These are phyloP conservation scores for Volutella citrinella DNA, from an alignment of 2,329 filamentous ascomycete genomes.

Conservation along the genomic window DNA sequence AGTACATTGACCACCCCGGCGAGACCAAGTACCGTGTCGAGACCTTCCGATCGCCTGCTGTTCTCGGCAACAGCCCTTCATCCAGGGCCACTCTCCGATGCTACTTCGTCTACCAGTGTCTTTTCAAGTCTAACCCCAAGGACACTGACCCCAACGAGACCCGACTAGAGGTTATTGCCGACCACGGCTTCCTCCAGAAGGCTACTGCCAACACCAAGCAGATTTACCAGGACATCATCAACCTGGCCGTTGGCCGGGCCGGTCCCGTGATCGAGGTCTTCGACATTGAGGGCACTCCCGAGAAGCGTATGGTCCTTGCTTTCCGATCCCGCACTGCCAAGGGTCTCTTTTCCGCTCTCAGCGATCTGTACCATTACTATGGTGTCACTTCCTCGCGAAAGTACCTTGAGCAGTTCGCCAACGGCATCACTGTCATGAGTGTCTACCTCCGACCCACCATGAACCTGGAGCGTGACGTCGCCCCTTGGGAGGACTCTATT, in stretches of 20 bases:
- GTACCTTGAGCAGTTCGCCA: slow-evolving; percentile 98
- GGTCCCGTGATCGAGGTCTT: slow-evolving; percentile 98
- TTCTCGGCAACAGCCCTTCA: slow-evolving; percentile 63
- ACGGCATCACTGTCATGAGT: slow-evolving; percentile 96
- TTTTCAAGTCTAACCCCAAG: slow-evolving; percentile 72
- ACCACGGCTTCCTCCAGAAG: slow-evolving; percentile 92
- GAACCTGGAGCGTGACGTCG: slow-evolving; percentile 55
- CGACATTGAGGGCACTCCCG: slow-evolving; percentile 84
- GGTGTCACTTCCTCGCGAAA: slow-evolving; percentile 94
- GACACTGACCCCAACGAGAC: slow-evolving; percentile 77
- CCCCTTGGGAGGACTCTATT: slow-evolving; percentile 89
- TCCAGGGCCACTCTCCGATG: slow-evolving; percentile 85
- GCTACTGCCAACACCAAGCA: slow-evolving; percentile 93
- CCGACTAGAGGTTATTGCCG: slow-evolving; percentile 84
- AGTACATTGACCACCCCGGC: slow-evolving; percentile 83
- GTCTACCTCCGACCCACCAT: slow-evolving; percentile 80
- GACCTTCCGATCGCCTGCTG: slow-evolving; percentile 89
- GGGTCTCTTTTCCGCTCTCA: slow-evolving; percentile 91
- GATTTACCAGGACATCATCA: slow-evolving; percentile 92
- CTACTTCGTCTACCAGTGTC: slow-evolving; percentile 98
- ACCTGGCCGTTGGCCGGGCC: slow-evolving; percentile 76
- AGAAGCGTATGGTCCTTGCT: slow-evolving; percentile 92
- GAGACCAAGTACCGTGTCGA: slow-evolving; percentile 84
- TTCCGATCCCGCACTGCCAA: slow-evolving; percentile 91
- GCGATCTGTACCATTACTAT: slow-evolving; percentile 98